Evolutionary conservation across 2,329 filamentous ascomycete species (phyloP).

Genomic region (Phyllosticta citrichinensis): DNA sequence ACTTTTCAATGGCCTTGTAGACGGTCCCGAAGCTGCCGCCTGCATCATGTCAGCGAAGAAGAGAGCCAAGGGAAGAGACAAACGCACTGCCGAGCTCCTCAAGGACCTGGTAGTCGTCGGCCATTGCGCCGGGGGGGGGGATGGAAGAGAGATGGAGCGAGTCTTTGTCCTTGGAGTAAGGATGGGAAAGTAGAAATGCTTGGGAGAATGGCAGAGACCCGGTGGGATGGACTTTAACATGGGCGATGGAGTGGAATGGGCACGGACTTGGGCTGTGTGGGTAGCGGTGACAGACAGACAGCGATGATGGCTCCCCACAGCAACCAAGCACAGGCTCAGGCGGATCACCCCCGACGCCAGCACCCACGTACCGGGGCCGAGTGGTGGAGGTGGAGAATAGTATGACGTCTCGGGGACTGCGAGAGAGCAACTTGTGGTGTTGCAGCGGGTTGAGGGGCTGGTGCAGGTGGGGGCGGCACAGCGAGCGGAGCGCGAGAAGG

Average conservation of each 20-base stretch:
- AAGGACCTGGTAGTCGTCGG: slow-evolving; percentile 83
- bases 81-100: slow-evolving; percentile 86
- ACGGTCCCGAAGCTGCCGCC: slow-evolving; percentile 94
- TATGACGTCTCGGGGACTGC: too few species aligned
- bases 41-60: slow-evolving; percentile 25
- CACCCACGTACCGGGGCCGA: neutral
- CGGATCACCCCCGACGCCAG: slow-evolving; percentile 9
- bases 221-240: neutral
- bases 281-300: slow-evolving; percentile 5
- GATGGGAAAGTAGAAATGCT: slow-evolving; percentile 7
- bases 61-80: slow-evolving; percentile 2
- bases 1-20: slow-evolving; percentile 89
- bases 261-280: neutral
- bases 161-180: neutral
- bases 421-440: neutral
- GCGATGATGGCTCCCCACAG: slow-evolving; percentile 10
- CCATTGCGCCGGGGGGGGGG: slow-evolving; percentile 42
- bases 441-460: neutral
- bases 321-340: slow-evolving; percentile 4
- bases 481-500: neutral
- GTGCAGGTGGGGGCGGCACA: neutral
- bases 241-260: slow-evolving; percentile 1
- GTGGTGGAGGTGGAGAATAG: neutral
- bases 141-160: neutral
- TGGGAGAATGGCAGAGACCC: neutral